phyloP scores from a whole-genome alignment of 805 yeast species.

The Hanseniaspora thailandica region DNA sequence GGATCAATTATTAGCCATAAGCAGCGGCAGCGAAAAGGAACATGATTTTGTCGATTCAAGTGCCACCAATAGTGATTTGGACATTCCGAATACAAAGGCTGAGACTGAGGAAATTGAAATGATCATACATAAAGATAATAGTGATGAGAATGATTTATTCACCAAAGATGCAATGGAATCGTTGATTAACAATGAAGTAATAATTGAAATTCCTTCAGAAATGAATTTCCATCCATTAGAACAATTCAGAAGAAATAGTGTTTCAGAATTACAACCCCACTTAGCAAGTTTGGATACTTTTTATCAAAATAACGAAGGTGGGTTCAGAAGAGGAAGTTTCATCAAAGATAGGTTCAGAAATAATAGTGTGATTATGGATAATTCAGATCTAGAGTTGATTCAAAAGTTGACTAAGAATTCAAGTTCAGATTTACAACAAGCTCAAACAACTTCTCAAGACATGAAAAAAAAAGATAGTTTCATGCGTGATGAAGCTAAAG shows the following conservation, averaged over 20 bases:
- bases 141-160: slow-evolving; percentile 6
- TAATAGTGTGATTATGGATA: not conserved
- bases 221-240: not conserved
- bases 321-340: not conserved
- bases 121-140: slow-evolving; percentile 8
- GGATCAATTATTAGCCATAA: slow-evolving; percentile 7
- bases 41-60: slow-evolving; percentile 4
- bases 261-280: slow-evolving; percentile 24
- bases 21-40: not conserved
- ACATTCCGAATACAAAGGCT: not conserved
- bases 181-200: slow-evolving; percentile 8
- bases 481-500: slow-evolving; percentile 61
- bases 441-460: not conserved
- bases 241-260: slow-evolving; percentile 17
- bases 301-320: slow-evolving; percentile 13
- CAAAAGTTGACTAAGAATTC: slow-evolving; percentile 15
- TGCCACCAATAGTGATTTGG: not conserved
- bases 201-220: slow-evolving; percentile 5
- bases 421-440: slow-evolving; percentile 19
- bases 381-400: slow-evolving; percentile 10
- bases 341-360: not conserved
- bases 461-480: slow-evolving; percentile 36
- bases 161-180: slow-evolving; percentile 6
- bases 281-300: slow-evolving; percentile 15
- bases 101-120: slow-evolving; percentile 8